Evolutionary conservation across 139 green algal genomes (phyloP).

Genomic region (Coccomyxa sp.): DNA sequence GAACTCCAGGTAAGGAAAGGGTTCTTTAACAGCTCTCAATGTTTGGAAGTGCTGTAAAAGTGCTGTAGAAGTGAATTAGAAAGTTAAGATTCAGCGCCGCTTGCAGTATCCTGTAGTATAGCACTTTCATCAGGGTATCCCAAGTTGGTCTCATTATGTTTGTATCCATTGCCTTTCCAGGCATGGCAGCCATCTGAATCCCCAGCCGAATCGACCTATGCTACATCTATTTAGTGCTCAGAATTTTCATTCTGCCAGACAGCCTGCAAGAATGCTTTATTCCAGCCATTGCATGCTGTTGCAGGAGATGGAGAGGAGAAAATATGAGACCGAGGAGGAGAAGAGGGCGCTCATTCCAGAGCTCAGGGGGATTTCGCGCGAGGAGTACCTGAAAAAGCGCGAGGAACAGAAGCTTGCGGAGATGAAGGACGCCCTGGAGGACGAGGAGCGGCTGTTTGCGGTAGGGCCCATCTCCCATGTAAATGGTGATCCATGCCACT

Average conservation of each 20-base stretch:
- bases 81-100: not conserved
- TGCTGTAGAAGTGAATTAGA: not conserved
- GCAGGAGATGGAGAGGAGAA: constrained; percentile 40
- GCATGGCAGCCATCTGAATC: not conserved
- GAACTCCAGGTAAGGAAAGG: constrained; percentile 28
- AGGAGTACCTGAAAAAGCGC: constrained; percentile 95
- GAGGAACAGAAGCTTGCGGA: constrained; percentile 84
- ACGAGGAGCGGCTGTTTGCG: constrained; percentile 69
- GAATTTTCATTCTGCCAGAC: not conserved
- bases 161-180: not conserved
- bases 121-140: not conserved
- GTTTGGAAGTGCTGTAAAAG: not conserved
- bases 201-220: not conserved
- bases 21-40: not conserved
- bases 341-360: constrained; percentile 37
- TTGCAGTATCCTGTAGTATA: not conserved
- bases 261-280: not conserved
- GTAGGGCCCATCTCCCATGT: not conserved
- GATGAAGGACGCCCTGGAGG: constrained; percentile 72
- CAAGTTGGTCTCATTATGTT: not conserved
- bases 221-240: too few species aligned
- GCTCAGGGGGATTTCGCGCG: constrained; percentile 77
- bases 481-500: not conserved
- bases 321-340: constrained; percentile 50
- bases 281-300: too few species aligned